These are phyloP conservation scores for Rhizoctonia solani DNA, from an alignment of 1,284 basidiomycete species.

Conservation along the genomic window DNA sequence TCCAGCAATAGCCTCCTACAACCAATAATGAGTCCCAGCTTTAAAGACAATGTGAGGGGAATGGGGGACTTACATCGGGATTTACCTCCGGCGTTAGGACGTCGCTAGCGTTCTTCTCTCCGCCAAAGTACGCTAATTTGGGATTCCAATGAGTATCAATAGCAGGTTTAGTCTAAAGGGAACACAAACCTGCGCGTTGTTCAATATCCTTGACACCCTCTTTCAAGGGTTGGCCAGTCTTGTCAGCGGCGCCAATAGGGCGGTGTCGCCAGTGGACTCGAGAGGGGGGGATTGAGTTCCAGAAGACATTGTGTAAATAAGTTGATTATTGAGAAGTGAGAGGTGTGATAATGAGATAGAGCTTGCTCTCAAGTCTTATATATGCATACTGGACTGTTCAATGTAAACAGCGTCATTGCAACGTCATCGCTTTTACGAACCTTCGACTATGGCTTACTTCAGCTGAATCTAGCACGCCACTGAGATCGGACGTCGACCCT, in stretches of 20 bases:
- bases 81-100: neutral
- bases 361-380: slow-evolving; percentile 9
- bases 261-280: slow-evolving; percentile 53
- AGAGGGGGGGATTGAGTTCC: slow-evolving; percentile 56
- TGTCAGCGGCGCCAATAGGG: slow-evolving; percentile 53
- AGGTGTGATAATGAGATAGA: neutral
- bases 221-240: slow-evolving; percentile 40
- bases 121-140: slow-evolving; percentile 18
- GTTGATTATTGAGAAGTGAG: slow-evolving; percentile 1
- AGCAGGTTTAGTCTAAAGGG: neutral
- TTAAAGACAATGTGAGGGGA: neutral
- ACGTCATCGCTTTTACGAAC: slow-evolving; percentile 13
- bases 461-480: slow-evolving; percentile 12
- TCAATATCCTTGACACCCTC: slow-evolving; percentile 47
- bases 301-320: slow-evolving; percentile 9
- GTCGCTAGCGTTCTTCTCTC: neutral
- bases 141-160: neutral
- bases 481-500: slow-evolving; percentile 17
- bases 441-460: slow-evolving; percentile 9
- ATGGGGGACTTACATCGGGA: slow-evolving; percentile 6
- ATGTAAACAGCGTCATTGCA: slow-evolving; percentile 5
- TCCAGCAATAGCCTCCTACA: slow-evolving; percentile 8
- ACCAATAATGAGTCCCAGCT: neutral
- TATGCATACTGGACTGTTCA: neutral
- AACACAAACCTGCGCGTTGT: slow-evolving; percentile 47